These are phyloP conservation scores for Clitopilus passeckerianus DNA, from an alignment of 768 basidiomycete species.

Conservation along the genomic window DNA sequence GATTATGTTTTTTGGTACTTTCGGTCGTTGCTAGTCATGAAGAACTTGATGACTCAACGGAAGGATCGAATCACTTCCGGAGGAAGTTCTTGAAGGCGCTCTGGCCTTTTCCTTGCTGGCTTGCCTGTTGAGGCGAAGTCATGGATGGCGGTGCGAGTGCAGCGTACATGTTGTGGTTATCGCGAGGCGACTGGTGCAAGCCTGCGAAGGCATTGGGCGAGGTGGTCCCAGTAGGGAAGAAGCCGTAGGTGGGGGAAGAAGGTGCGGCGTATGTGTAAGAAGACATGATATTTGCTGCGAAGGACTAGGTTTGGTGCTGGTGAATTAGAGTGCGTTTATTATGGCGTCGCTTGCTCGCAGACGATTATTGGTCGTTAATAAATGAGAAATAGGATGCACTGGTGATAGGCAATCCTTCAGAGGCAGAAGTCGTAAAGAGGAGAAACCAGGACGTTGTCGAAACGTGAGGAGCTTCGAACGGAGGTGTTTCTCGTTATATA, in stretches of 20 bases:
- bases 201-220: constrained; percentile 53
- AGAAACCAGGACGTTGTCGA: constrained; percentile 2
- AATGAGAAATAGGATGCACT: background rate
- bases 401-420: background rate
- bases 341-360: background rate
- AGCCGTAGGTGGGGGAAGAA: constrained; percentile 51
- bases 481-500: constrained; percentile 7
- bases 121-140: constrained; percentile 10
- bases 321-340: background rate
- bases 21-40: background rate
- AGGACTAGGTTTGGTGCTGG: constrained; percentile 4
- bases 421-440: constrained; percentile 4
- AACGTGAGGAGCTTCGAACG: constrained; percentile 1
- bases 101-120: constrained; percentile 15
- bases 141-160: constrained; percentile 29
- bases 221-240: constrained; percentile 53
- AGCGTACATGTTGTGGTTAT: constrained; percentile 54
- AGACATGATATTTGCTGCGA: constrained; percentile 33
- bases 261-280: constrained; percentile 39
- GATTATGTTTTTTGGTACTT: background rate
- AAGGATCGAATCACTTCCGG: constrained; percentile 19
- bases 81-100: constrained; percentile 28
- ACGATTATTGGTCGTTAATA: background rate
- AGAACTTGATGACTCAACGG: constrained; percentile 6
- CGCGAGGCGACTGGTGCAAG: constrained; percentile 59